A percentile compares a stretch with the other conserved stretches of the same genome.
phyloP scores from a whole-genome alignment of 1,284 basidiomycete genomes.

The Malassezia obtusa region DNA sequence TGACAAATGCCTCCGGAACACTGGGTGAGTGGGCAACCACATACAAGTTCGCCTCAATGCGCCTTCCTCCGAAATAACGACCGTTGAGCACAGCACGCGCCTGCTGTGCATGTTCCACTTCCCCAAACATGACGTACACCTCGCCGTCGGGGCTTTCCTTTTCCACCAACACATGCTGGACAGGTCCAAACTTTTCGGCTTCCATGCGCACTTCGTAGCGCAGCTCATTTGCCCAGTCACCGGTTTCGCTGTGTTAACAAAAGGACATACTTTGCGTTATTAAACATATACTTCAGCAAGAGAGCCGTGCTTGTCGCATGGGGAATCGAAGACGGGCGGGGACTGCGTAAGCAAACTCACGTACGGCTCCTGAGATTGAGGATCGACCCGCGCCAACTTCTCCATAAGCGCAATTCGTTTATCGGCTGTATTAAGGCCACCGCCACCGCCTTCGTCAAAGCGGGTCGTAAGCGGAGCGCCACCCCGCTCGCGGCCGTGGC shows the following conservation, averaged over 20 bases:
- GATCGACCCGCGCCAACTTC: conserved; percentile 38
- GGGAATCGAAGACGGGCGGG: conserved; percentile 57
- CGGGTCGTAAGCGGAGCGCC: conserved; percentile 25
- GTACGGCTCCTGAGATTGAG: not conserved
- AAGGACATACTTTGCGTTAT: conserved; percentile 64
- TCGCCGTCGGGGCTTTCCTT: conserved; percentile 74
- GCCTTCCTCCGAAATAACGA: conserved; percentile 52
- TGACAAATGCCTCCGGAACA: conserved; percentile 7
- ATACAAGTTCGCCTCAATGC: conserved; percentile 40
- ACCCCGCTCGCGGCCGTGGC: not conserved
- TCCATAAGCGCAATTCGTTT: conserved; percentile 42
- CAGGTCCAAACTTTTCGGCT: conserved; percentile 75
- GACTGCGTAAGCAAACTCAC: conserved; percentile 1
- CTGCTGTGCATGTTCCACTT: conserved; percentile 66
- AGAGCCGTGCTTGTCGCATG: conserved; percentile 56
- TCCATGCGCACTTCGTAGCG: conserved; percentile 91
- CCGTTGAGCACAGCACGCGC: conserved; percentile 82
- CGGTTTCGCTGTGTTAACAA: conserved; percentile 60
- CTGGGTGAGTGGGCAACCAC: conserved; percentile 13
- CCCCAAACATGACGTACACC: conserved; percentile 86
- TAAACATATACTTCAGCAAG: conserved; percentile 88
- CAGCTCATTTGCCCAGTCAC: conserved; percentile 93
- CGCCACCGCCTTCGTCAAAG: conserved; percentile 42
- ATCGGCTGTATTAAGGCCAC: conserved; percentile 29
- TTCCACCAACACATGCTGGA: conserved; percentile 80